phyloP scores from a whole-genome alignment of 1,284 basidiomycete genomes.

The Cryptococcus depauperatus region DNA sequence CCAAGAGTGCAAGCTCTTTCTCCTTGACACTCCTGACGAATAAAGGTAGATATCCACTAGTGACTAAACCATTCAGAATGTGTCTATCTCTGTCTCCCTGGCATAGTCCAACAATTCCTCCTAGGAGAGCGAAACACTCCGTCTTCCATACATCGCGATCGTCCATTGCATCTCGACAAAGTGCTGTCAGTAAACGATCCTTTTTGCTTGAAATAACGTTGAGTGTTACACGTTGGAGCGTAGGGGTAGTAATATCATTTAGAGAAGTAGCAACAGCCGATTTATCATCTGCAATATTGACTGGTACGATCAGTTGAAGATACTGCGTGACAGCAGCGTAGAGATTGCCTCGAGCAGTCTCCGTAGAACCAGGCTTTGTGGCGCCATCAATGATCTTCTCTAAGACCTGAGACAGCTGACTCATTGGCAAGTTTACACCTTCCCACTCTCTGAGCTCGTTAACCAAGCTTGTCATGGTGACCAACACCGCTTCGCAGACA shows the following conservation, averaged over 20 bases:
- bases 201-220: constrained; percentile 50
- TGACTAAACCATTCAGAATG: constrained; percentile 56
- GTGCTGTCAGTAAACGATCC: constrained; percentile 67
- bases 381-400: constrained; percentile 69
- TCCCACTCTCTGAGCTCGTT: constrained; percentile 56
- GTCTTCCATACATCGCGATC: constrained; percentile 96
- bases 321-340: constrained; percentile 86
- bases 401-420: constrained; percentile 69
- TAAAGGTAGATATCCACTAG: constrained; percentile 71
- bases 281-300: constrained; percentile 8
- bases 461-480: constrained; percentile 72
- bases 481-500: constrained; percentile 71
- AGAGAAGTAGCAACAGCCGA: constrained; percentile 11
- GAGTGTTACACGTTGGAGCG: constrained; percentile 53
- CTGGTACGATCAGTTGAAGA: constrained; percentile 55
- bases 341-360: constrained; percentile 91
- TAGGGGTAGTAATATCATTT: constrained; percentile 6
- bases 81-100: constrained; percentile 26
- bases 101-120: constrained; percentile 48
- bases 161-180: constrained; percentile 85
- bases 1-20: constrained; percentile 67
- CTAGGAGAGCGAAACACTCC: constrained; percentile 54
- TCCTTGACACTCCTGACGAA: constrained; percentile 80
- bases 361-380: constrained; percentile 67
- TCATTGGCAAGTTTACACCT: constrained; percentile 62